phyloP scores from a whole-genome alignment of 176 grass and related monocot species.

The Alloteropsis semialata region DNA sequence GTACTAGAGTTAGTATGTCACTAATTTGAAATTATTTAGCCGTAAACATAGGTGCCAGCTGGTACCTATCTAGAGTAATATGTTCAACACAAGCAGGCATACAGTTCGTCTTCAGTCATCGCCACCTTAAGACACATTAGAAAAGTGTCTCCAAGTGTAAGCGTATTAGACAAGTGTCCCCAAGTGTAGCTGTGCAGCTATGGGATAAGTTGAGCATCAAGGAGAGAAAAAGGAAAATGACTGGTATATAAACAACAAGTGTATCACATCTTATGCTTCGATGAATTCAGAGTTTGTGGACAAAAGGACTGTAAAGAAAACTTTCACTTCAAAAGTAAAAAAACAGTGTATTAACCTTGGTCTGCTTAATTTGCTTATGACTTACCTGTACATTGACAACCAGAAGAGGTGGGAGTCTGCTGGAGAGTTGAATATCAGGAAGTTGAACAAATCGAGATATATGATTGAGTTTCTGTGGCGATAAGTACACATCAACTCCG shows the following conservation, averaged over 20 bases:
- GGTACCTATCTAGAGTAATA: neutral
- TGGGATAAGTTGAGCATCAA: neutral
- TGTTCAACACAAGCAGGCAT: neutral
- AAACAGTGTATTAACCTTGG: neutral
- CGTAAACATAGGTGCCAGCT: neutral
- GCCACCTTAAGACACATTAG: too few relatives aligned
- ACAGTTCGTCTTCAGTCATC: constrained; percentile 25
- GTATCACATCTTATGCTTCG: neutral
- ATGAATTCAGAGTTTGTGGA: neutral
- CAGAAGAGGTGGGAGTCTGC: constrained; percentile 77
- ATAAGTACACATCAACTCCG: constrained; percentile 90
- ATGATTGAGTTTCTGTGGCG: constrained; percentile 83
- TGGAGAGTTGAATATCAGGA: constrained; percentile 57
- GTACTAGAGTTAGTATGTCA: neutral
- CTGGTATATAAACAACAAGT: neutral
- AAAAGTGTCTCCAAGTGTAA: neutral
- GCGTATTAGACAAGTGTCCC: neutral
- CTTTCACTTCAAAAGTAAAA: neutral
- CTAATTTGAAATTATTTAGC: constrained; percentile 1
- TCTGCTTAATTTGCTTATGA: neutral
- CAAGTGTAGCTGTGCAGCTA: neutral
- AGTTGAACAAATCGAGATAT: constrained; percentile 93
- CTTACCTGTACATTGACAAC: constrained; percentile 94
- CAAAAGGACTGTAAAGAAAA: neutral
- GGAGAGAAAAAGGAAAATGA: neutral